Percentiles rank a stretch among this genome's conserved stretches.
Evolutionary conservation across 176 grass and related monocot species (phyloP).

Genomic region (Secale cereale): DNA sequence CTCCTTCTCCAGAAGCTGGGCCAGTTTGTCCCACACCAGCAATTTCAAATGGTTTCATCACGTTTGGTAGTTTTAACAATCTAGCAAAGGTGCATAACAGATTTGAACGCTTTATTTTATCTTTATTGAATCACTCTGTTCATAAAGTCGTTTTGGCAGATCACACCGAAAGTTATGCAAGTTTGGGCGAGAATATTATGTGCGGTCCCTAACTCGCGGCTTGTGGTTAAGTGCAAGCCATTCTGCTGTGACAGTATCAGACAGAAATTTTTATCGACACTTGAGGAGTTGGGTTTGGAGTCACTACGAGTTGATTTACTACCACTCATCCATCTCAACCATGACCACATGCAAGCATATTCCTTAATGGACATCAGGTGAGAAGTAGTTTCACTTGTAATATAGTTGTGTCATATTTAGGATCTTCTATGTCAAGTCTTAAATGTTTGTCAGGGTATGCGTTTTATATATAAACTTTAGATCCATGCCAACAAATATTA

Average conservation of each 20-base stretch:
- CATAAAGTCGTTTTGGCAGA: conserved; percentile 45
- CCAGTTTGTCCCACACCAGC: conserved; percentile 80
- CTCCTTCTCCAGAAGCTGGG: conserved; percentile 95
- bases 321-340: conserved; percentile 95
- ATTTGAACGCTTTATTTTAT: conserved; percentile 6
- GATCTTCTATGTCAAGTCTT: neutral
- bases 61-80: conserved; percentile 99
- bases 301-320: conserved; percentile 84
- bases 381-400: neutral
- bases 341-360: conserved; percentile 99
- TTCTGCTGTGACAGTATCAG: conserved; percentile 94
- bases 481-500: neutral
- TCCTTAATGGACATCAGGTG: conserved; percentile 99
- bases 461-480: conserved; percentile 3
- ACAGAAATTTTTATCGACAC: conserved; percentile 79
- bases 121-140: conserved; percentile 13
- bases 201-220: conserved; percentile 83
- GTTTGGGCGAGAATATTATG: conserved; percentile 95
- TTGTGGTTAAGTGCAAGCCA: conserved; percentile 96
- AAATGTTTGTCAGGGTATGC: neutral
- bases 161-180: conserved; percentile 90
- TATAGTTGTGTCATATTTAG: neutral
- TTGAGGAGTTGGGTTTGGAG: conserved; percentile 86
- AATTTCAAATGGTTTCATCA: conserved; percentile 89
- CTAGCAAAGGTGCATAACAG: conserved; percentile 75